Evolutionary conservation across 352 stramenopile species (phyloP), one percentile per base, ranked within the genome.

Genomic region (Saprolegnia parasitica): DNA sequence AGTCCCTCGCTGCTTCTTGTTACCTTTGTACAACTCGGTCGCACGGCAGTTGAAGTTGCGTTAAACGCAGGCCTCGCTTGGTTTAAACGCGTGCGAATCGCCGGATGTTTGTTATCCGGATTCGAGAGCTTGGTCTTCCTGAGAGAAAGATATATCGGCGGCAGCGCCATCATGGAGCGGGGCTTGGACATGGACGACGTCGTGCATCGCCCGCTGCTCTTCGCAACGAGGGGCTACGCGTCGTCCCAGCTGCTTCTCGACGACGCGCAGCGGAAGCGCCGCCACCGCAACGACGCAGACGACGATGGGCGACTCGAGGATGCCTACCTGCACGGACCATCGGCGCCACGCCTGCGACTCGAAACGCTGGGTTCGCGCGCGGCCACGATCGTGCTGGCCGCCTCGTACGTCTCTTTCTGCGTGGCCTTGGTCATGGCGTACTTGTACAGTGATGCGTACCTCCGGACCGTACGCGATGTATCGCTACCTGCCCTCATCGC

Each of bases 191-290:
- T 65, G 16, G 76, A 81, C 37, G 67, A 78, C 67, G 77, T 74
- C 45, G 83, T 94, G n/a, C 90, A 94, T 35, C 83, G 84, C 0
- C 86, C 86, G 21, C 71, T 94, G 56, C 75, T 94, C 35, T 94
- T 94, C 75, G 73, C 88, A 23, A 90, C 86, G 24, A 86, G 77
- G 26, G 86, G 83, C 10, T 95, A 95, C 56, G 82, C 84, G 64
- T 91, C 83, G 8, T 95, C 86, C 1, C 83, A 90, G 68, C 78
- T 95, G 37, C 91, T 84, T 71, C 81, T 79, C 23, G 86, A 95
- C 73, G 37, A 70, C 71, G 74, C 55, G 40, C 23, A 64, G 71
- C 76, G 64, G 78, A 78, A 67, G 61, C 49, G 65, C 56, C 32
- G 46, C 26, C 29, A 23, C 18, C 49, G n/a, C 40, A 56, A 29